These are phyloP conservation scores for Lablab purpureus DNA, from an alignment of 306 rosid genomes.

Conservation along the genomic window DNA sequence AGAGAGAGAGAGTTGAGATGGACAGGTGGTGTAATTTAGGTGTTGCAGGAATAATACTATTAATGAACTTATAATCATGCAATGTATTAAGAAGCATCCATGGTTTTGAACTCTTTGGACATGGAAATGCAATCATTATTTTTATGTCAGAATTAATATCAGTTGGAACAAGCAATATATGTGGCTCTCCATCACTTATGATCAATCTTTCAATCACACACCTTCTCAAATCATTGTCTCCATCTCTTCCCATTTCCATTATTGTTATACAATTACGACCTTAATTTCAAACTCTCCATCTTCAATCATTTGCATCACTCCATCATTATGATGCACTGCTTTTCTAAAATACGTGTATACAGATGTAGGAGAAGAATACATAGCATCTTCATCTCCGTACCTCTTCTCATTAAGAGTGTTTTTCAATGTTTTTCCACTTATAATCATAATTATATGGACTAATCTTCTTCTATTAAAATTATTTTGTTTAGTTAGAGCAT, in stretches of 20 bases:
- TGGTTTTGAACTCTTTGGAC: background rate
- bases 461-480: too few relatives aligned
- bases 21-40: constrained; percentile 20
- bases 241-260: constrained; percentile 2
- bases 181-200: constrained; percentile 42
- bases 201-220: constrained; percentile 44
- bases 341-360: background rate
- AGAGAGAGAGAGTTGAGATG: background rate
- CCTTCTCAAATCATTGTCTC: constrained; percentile 41
- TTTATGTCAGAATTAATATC: background rate
- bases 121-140: constrained; percentile 13
- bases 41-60: background rate
- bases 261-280: background rate
- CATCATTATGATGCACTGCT: background rate
- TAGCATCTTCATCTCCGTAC: background rate
- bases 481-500: too few relatives aligned
- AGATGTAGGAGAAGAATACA: too few relatives aligned
- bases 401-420: too few relatives aligned
- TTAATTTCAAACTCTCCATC: constrained; percentile 30
- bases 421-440: background rate
- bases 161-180: background rate
- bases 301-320: background rate
- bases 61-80: background rate
- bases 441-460: background rate
- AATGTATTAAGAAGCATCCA: background rate